phyloP scores from a whole-genome alignment of 139 green algal genomes.

The Chlorella sp. region DNA sequence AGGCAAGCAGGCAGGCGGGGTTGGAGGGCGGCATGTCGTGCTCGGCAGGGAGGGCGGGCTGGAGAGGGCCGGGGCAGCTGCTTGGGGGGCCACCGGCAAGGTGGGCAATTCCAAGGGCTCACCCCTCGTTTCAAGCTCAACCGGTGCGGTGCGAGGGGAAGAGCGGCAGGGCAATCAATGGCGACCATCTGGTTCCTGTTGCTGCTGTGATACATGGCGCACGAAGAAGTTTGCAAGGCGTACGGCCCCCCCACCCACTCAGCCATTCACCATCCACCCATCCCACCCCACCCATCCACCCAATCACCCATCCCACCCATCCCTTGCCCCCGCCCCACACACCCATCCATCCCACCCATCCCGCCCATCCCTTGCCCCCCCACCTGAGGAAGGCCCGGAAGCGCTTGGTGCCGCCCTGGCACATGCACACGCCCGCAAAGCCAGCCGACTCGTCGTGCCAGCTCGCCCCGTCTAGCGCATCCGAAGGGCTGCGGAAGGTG shows the following conservation, averaged over 20 bases:
- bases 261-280: background rate
- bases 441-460: slow-evolving; percentile 2
- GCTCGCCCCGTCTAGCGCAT: background rate
- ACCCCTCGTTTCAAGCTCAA: too few relatives aligned
- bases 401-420: background rate
- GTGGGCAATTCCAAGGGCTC: too few relatives aligned
- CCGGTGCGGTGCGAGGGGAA: too few relatives aligned
- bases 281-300: too few relatives aligned
- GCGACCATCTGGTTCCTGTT: too few relatives aligned
- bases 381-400: slow-evolving; percentile 10
- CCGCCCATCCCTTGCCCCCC: background rate
- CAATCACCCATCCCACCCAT: background rate
- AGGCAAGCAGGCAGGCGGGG: background rate
- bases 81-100: too few relatives aligned
- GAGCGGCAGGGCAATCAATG: background rate
- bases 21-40: background rate
- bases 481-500: slow-evolving; percentile 5
- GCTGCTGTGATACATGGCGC: too few relatives aligned
- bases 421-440: background rate
- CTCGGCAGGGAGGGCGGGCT: background rate
- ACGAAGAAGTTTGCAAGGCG: too few relatives aligned
- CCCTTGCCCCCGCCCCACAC: too few relatives aligned
- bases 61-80: background rate
- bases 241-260: too few relatives aligned
- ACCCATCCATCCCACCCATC: background rate